Evolutionary conservation across 257 asterid genomes (phyloP).

Genomic region (Solanum bulbocastanum): DNA sequence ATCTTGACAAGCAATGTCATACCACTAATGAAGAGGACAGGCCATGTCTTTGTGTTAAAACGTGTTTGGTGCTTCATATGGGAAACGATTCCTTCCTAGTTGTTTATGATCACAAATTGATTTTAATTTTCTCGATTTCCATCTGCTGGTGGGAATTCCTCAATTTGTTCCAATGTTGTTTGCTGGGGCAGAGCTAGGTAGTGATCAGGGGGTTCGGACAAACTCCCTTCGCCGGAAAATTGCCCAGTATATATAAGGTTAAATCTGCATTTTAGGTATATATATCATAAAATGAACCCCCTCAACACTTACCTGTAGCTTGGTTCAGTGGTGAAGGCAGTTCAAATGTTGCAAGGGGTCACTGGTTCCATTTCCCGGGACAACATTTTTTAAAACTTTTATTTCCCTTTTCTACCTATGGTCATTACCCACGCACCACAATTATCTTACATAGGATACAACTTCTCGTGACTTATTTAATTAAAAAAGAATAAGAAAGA

Average conservation of each 20-base stretch:
- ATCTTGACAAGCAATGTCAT: slow-evolving; percentile 27
- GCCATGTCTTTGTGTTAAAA: slow-evolving; percentile 28
- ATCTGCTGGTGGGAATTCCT: not conserved
- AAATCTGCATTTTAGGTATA: not conserved
- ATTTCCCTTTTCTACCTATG: not conserved
- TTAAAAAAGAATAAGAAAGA: too few species aligned
- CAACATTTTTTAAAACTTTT: not conserved
- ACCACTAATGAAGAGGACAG: slow-evolving; percentile 20
- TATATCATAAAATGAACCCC: too few species aligned
- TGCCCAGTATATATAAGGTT: not conserved
- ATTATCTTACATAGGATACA: not conserved
- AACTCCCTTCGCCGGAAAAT: not conserved
- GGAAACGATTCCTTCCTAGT: slow-evolving; percentile 29
- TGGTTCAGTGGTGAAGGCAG: not conserved
- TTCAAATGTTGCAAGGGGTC: not conserved
- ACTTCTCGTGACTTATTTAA: not conserved
- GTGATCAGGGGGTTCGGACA: not conserved
- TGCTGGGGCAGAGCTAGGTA: not conserved
- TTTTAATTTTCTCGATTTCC: not conserved
- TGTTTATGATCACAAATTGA: slow-evolving; percentile 18
- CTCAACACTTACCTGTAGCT: not conserved
- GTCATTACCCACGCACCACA: not conserved
- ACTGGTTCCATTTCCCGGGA: not conserved
- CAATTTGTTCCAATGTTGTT: not conserved
- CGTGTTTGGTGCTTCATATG: slow-evolving; percentile 32